phyloP scores from a whole-genome alignment of 2,329 filamentous ascomycete genomes.

The Fusarium pininemorale region DNA sequence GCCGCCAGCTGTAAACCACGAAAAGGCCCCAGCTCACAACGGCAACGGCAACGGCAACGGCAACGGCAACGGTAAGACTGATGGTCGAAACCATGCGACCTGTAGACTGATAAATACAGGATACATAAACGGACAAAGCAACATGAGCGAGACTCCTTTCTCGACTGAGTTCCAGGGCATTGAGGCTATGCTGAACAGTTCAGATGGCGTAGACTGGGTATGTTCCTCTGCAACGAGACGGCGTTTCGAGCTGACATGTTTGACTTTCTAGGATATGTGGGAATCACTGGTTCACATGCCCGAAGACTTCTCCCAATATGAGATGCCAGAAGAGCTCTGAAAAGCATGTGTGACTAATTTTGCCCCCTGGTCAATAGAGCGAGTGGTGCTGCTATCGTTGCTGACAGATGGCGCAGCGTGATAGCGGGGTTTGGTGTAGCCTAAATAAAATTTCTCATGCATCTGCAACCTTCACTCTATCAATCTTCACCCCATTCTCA shows the following conservation, averaged over 20 bases:
- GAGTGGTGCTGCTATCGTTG: background rate
- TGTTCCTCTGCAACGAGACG: rapidly evolving
- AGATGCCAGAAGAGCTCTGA: background rate
- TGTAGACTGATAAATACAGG: background rate
- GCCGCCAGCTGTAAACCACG: background rate
- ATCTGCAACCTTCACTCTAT: background rate
- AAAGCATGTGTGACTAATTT: too few relatives aligned
- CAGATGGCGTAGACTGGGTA: constrained; percentile 33
- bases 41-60: background rate
- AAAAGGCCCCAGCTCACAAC: background rate
- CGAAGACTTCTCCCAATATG: constrained; percentile 10
- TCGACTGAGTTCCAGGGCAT: constrained; percentile 15
- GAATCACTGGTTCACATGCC: constrained; percentile 26
- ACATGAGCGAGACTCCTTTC: background rate
- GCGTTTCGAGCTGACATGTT: background rate
- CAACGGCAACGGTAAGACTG: background rate
- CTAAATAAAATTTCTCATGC: background rate
- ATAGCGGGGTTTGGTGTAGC: background rate
- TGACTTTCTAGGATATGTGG: constrained; percentile 7
- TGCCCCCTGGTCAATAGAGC: background rate
- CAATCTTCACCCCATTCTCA: rapidly evolving
- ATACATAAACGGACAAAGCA: background rate
- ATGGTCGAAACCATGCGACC: rapidly evolving
- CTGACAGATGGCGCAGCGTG: background rate
- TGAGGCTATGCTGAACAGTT: constrained; percentile 21